A percentile compares a stretch with the other conserved stretches of the same genome.
Evolutionary conservation across 495 filamentous ascomycete genomes (phyloP).

Genomic region (Darksidea phi): DNA sequence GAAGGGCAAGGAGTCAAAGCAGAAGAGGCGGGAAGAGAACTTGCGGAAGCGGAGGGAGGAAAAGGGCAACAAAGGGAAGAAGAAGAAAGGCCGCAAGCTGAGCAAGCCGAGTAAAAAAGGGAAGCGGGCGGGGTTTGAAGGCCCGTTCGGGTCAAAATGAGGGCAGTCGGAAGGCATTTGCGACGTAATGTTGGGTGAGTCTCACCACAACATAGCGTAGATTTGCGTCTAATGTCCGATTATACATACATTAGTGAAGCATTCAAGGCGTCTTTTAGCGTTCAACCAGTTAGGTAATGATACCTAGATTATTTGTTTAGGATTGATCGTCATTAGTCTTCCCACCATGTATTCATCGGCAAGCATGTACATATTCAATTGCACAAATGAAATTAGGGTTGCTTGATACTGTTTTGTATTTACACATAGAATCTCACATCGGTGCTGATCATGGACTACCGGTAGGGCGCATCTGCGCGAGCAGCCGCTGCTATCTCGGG

Average conservation of each 20-base stretch:
- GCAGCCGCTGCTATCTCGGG: conserved; percentile 90
- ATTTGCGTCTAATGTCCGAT: background rate
- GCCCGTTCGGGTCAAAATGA: conserved; percentile 68
- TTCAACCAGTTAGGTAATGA: background rate
- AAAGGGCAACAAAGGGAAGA: conserved; percentile 53
- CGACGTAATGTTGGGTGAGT: no score
- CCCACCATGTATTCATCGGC: background rate
- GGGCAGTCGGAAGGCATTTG: background rate
- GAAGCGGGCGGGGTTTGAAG: conserved; percentile 78
- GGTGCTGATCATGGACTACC: conserved; percentile 32
- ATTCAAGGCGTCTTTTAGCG: background rate
- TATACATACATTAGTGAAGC: background rate
- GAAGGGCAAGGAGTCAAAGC: conserved; percentile 71
- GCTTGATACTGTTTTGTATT: conserved; percentile 17
- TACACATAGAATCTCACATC: conserved; percentile 22
- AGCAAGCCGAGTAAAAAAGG: conserved; percentile 58
- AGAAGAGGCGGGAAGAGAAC: conserved; percentile 88
- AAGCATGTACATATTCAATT: background rate
- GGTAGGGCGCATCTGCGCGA: conserved; percentile 61
- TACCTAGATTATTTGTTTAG: no score
- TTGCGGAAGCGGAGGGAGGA: conserved; percentile 79
- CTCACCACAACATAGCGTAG: background rate
- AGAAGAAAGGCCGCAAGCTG: conserved; percentile 65
- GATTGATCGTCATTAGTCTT: no score
- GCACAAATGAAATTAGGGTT: conserved; percentile 7